Evolutionary conservation across 176 grass and related monocot species (phyloP).

Genomic region (Cenchrus purpureus): DNA sequence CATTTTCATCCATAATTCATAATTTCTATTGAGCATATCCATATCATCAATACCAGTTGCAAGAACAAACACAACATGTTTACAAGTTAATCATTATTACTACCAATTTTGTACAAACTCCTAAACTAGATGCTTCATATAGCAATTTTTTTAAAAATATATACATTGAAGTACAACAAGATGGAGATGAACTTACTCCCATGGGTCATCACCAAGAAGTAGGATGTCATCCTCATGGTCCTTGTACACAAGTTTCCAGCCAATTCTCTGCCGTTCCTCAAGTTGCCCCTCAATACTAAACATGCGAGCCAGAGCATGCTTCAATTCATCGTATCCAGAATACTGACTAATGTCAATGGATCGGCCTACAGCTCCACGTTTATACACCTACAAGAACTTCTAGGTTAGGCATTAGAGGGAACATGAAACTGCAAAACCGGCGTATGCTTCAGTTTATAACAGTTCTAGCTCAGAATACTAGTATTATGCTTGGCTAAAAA

Average conservation of each 20-base stretch:
- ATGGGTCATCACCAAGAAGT: conserved; percentile 78
- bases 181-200: conserved; percentile 63
- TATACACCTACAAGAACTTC: conserved; percentile 61
- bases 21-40: background rate
- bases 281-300: conserved; percentile 81
- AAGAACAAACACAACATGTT: background rate
- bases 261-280: conserved; percentile 66
- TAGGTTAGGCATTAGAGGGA: conserved; percentile 45
- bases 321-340: conserved; percentile 63
- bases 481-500: background rate
- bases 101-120: background rate
- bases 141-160: background rate
- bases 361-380: conserved; percentile 66
- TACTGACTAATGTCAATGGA: conserved; percentile 75
- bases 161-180: background rate
- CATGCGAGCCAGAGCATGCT: conserved; percentile 61
- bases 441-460: background rate
- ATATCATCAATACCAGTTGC: background rate
- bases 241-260: conserved; percentile 76
- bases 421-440: conserved; percentile 4
- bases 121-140: background rate
- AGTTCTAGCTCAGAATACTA: background rate
- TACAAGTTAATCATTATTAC: background rate
- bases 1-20: background rate
- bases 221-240: conserved; percentile 75